phyloP scores from a whole-genome alignment of 768 basidiomycete genomes.

The Rhizopogon vulgaris region DNA sequence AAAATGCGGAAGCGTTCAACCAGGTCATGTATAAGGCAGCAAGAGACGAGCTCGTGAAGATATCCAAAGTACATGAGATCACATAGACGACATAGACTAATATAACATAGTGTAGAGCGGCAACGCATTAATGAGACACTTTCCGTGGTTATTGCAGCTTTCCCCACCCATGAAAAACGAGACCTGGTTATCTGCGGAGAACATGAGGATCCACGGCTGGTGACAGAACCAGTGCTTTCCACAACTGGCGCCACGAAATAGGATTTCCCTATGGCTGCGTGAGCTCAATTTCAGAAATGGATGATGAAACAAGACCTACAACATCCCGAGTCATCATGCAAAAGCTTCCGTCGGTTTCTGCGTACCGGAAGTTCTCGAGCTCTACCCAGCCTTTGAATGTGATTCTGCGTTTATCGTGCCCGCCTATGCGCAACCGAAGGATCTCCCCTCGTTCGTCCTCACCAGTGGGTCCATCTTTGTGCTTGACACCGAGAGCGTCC shows the following conservation, averaged over 20 bases:
- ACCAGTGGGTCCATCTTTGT: slow-evolving; percentile 33
- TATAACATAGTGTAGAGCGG: not conserved
- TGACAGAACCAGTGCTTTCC: slow-evolving; percentile 56
- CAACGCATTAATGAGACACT: not conserved
- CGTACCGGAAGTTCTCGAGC: slow-evolving; percentile 54
- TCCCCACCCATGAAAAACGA: not conserved
- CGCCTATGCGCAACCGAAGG: slow-evolving; percentile 55
- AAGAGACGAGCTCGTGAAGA: not conserved
- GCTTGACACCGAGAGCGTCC: slow-evolving; percentile 40
- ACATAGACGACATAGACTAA: not conserved
- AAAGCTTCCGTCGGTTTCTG: slow-evolving; percentile 50
- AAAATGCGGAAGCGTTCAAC: not conserved
- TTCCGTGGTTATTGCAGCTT: not conserved
- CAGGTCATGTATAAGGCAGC: not conserved
- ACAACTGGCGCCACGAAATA: slow-evolving; percentile 71
- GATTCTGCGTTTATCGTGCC: slow-evolving; percentile 57
- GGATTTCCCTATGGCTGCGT: slow-evolving; percentile 56
- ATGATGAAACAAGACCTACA: slow-evolving; percentile 32
- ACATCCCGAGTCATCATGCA: slow-evolving; percentile 66
- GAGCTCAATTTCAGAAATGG: not conserved
- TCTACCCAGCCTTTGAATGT: slow-evolving; percentile 71
- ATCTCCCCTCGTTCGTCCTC: slow-evolving; percentile 9
- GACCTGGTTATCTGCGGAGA: slow-evolving; percentile 13
- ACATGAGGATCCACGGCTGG: slow-evolving; percentile 55
- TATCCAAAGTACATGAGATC: not conserved